Evolutionary conservation across 2,329 filamentous ascomycete genomes (phyloP).

Genomic region (Cladosporium phlei): DNA sequence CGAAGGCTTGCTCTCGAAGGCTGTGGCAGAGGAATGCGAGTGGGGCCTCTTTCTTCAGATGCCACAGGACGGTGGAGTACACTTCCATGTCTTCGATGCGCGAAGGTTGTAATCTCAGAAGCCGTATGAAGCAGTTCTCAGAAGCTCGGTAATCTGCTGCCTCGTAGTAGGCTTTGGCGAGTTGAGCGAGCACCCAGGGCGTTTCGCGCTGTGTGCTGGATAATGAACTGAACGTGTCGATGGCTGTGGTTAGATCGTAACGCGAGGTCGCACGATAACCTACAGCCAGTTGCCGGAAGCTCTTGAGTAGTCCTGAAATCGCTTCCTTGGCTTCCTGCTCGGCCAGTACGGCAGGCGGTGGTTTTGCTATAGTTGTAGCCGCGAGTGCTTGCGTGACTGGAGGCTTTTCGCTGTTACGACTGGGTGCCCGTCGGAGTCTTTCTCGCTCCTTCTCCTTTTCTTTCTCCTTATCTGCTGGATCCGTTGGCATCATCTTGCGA

Average conservation of each 20-base stretch:
- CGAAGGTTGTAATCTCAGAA: constrained; percentile 75
- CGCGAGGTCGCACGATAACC: constrained; percentile 74
- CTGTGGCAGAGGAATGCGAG: constrained; percentile 89
- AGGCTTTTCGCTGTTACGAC: constrained; percentile 51
- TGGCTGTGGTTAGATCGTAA: constrained; percentile 72
- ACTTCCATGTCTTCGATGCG: constrained; percentile 94
- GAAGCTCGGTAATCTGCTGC: constrained; percentile 80
- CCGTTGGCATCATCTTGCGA: constrained; percentile 54
- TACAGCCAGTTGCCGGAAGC: constrained; percentile 74
- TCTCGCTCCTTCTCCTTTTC: constrained; percentile 43
- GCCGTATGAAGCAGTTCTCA: constrained; percentile 75
- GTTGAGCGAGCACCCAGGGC: constrained; percentile 85
- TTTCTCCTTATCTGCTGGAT: constrained; percentile 59
- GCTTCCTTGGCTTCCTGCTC: constrained; percentile 71
- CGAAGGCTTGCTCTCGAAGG: constrained; percentile 77
- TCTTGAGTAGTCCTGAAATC: constrained; percentile 69
- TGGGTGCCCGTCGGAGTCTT: constrained; percentile 50
- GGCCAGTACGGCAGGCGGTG: constrained; percentile 19
- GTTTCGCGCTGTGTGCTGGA: constrained; percentile 76
- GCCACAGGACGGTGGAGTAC: constrained; percentile 98
- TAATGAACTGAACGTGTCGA: constrained; percentile 67
- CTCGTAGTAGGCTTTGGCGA: constrained; percentile 88
- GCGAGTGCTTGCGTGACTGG: constrained; percentile 16
- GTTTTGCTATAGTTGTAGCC: constrained; percentile 12
- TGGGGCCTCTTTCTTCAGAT: constrained; percentile 86